Conservation (phyloP, 2,329 filamentous ascomycete species). For the Dactylonectria estremocensis region DNA sequence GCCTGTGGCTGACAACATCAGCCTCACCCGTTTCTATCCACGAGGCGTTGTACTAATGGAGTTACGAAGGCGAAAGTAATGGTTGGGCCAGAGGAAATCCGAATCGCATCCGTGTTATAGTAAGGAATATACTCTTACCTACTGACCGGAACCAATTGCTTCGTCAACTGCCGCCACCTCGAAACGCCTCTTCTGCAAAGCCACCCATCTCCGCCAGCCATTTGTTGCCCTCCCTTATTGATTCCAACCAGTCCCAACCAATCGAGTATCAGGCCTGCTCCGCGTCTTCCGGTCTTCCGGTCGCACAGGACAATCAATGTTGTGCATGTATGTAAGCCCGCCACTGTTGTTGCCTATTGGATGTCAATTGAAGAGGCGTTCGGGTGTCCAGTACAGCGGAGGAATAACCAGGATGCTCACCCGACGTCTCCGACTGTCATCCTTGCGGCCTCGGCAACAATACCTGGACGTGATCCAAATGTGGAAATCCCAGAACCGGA, state of each 20-base stretch:
- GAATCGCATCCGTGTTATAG: not conserved
- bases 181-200: not conserved
- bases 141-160: not conserved
- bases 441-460: not conserved
- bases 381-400: not conserved
- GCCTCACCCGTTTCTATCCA: not conserved
- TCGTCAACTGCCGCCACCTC: not conserved
- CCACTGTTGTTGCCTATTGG: constrained; percentile 4
- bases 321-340: constrained; percentile 3
- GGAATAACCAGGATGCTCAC: not conserved
- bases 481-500: not conserved
- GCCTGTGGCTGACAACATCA: not conserved
- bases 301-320: not conserved
- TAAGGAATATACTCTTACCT: not conserved
- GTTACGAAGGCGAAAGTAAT: not conserved
- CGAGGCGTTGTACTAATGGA: not conserved
- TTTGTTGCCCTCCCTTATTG: not conserved
- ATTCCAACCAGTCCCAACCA: not conserved
- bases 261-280: not conserved
- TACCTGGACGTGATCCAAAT: not conserved
- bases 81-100: not conserved
- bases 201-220: not conserved
- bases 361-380: constrained; percentile 4
- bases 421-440: constrained; percentile 15
- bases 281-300: constrained; percentile 1